Evolutionary conservation across 805 yeast genomes (phyloP), one percentile per base, ranked within the genome.

Genomic region (Candida qinlingensis): DNA sequence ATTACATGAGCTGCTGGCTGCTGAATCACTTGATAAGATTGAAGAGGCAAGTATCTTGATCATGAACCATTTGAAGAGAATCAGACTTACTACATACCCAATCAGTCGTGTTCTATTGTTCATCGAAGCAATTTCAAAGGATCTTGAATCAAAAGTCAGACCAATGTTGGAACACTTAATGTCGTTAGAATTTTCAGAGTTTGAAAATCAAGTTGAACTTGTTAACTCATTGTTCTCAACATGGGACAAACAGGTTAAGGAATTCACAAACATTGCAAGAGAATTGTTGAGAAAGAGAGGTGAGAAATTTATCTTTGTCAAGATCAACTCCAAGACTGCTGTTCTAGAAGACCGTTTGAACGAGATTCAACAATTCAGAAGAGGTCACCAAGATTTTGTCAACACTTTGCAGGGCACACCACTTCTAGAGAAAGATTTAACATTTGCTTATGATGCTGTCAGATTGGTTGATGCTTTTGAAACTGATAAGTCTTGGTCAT

Each of bases 241-340:
- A 1, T 78, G 91, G 71, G 95, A 88, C 36, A 74, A 71, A 29
- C 75, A 77, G 38, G 60, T 81, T 9, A 81, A 83, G 58, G 87
- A 81, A 47, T 79, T 83, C 66, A 77, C 81, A 2, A 75, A 79
- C 45, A 60, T 85, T 39, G 78, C 88, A 0, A 75, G 97, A 48
- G 97, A 91, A 51, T 64, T 86, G 4, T 70, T 87, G 38, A 71
- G 97, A 53, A 86, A 82, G 56, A 68, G 94, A 39, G 79, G 81
- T 7, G 92, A 86, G 47, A 81, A 80, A 50, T 84, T 85, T 59
- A 74, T 84, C 11, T 76, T 83, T 26, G 77, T 88, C 25, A 78
- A 81, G 49, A 71, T 89, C 8, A 69, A 69, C n/a, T 73, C 80
- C 7, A 67, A 74, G 3, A 62, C 77, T 1, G 56, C 54, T 1